phyloP scores from a whole-genome alignment of 2,329 filamentous ascomycete species.

The Aaosphaeria pasadenensis region DNA sequence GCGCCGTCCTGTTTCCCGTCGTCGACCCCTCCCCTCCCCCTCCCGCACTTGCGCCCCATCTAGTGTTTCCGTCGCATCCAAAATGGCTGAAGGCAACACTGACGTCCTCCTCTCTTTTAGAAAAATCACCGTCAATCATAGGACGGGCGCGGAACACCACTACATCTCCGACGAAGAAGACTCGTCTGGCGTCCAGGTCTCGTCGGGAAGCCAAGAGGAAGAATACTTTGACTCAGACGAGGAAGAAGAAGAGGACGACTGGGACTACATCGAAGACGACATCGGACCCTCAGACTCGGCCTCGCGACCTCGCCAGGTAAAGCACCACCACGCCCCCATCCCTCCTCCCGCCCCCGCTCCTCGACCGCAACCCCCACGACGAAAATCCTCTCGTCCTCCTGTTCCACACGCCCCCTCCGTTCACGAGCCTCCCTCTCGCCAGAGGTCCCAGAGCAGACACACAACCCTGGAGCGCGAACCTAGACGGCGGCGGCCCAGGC shows the following conservation, averaged over 20 bases:
- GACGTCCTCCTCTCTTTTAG: slow-evolving; percentile 35
- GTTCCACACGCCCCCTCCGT: slow-evolving; percentile 13
- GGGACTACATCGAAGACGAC: slow-evolving; percentile 38
- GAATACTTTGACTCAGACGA: slow-evolving; percentile 28
- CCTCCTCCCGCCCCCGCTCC: slow-evolving; percentile 24
- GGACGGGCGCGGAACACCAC: slow-evolving; percentile 32
- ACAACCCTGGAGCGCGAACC: slow-evolving; percentile 27
- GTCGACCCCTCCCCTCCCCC: slow-evolving; percentile 11
- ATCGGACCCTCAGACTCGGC: slow-evolving; percentile 51
- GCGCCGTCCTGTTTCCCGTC: slow-evolving; percentile 25
- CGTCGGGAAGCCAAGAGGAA: slow-evolving; percentile 28
- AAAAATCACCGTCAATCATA: slow-evolving; percentile 39
- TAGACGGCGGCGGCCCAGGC: slow-evolving; percentile 28
- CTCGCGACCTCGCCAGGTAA: slow-evolving; percentile 38
- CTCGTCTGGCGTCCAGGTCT: slow-evolving; percentile 30
- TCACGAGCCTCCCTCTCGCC: slow-evolving; percentile 30
- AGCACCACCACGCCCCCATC: slow-evolving; percentile 30
- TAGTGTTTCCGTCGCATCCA: slow-evolving; percentile 27
- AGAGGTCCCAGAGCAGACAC: slow-evolving; percentile 27
- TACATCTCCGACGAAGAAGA: slow-evolving; percentile 30
- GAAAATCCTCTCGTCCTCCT: slow-evolving; percentile 38
- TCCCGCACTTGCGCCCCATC: slow-evolving; percentile 22
- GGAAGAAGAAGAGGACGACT: slow-evolving; percentile 33
- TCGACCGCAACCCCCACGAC: slow-evolving; percentile 38
- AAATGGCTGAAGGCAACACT: slow-evolving; percentile 31